phyloP scores from a whole-genome alignment of 1,284 basidiomycete genomes.

The Cryptococcus neoformans region DNA sequence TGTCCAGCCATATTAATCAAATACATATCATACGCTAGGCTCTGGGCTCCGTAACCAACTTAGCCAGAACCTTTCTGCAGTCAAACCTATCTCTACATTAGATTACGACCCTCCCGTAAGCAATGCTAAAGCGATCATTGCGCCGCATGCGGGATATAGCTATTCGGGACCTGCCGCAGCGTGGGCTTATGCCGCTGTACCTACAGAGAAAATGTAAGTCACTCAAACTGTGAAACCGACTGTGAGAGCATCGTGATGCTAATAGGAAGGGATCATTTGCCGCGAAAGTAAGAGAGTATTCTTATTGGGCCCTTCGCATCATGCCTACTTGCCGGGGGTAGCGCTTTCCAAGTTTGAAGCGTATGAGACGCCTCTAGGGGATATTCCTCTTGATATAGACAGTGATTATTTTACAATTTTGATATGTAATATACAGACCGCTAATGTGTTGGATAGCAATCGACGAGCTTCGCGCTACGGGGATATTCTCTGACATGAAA shows the following conservation, averaged over 20 bases:
- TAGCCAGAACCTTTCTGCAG: slow-evolving; percentile 61
- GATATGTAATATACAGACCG: background rate
- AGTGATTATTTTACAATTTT: slow-evolving; percentile 56
- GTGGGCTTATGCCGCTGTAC: slow-evolving; percentile 91
- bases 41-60: slow-evolving; percentile 62
- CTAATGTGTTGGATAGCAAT: slow-evolving; percentile 56
- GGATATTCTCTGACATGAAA: slow-evolving; percentile 69
- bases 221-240: background rate
- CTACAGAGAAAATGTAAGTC: slow-evolving; percentile 71
- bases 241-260: background rate
- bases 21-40: slow-evolving; percentile 49
- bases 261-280: background rate
- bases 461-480: slow-evolving; percentile 62
- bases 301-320: slow-evolving; percentile 93
- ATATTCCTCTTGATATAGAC: slow-evolving; percentile 70
- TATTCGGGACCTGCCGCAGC: slow-evolving; percentile 94
- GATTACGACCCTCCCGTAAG: slow-evolving; percentile 62
- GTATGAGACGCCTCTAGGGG: slow-evolving; percentile 85
- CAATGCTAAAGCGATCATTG: slow-evolving; percentile 87
- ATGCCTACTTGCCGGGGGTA: slow-evolving; percentile 81
- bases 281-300: slow-evolving; percentile 78
- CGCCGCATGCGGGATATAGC: slow-evolving; percentile 97
- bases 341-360: slow-evolving; percentile 71
- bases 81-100: slow-evolving; percentile 54
- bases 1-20: slow-evolving; percentile 2